Evolutionary conservation across 305 asterid genomes (phyloP).

Genomic region (Fraxinus latifolia): DNA sequence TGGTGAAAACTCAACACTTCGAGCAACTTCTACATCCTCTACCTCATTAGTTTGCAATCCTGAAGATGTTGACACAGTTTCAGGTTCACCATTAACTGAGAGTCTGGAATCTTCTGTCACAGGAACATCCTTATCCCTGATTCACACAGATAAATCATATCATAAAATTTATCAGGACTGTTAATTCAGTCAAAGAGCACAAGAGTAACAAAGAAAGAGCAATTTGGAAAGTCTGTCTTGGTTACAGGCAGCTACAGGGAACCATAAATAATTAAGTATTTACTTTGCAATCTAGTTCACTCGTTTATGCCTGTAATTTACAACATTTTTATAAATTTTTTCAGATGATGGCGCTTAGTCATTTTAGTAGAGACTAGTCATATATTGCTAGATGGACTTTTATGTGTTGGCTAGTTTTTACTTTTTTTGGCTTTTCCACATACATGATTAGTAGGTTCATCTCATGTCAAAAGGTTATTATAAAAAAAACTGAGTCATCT

Average conservation of each 20-base stretch:
- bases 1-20: slow-evolving; percentile 45
- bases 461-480: background rate
- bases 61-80: slow-evolving; percentile 38
- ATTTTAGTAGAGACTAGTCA: background rate
- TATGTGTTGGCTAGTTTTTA: background rate
- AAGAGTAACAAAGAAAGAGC: slow-evolving; percentile 16
- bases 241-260: background rate
- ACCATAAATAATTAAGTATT: background rate
- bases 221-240: slow-evolving; percentile 12
- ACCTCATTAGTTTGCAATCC: slow-evolving; percentile 43
- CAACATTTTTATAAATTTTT: slow-evolving; percentile 15
- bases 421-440: background rate
- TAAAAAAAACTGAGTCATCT: background rate
- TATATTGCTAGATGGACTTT: slow-evolving; percentile 7
- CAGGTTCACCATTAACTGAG: slow-evolving; percentile 42
- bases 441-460: background rate
- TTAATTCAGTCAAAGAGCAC: slow-evolving; percentile 14
- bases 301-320: background rate
- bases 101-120: slow-evolving; percentile 42
- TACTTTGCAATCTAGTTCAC: slow-evolving; percentile 12
- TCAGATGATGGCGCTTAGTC: slow-evolving; percentile 1
- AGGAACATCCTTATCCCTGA: slow-evolving; percentile 50
- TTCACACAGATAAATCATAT: slow-evolving; percentile 28
- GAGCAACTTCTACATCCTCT: slow-evolving; percentile 41
- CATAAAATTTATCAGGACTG: slow-evolving; percentile 23